Evolutionary conservation across 306 rosid genomes (phyloP).

Genomic region (Oemleria cerasiformis): DNA sequence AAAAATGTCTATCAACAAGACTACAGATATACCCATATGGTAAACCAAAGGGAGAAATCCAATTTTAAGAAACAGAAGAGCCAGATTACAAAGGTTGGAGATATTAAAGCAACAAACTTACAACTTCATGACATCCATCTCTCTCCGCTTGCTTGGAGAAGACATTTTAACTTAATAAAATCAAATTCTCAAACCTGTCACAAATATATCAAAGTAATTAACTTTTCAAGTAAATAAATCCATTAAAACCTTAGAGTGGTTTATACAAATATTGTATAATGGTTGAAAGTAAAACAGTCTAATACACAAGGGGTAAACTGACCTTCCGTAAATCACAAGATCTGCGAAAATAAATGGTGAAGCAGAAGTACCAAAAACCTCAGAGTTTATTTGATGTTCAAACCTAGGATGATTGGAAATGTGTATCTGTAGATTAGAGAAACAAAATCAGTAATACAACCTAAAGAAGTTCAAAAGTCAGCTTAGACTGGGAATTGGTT

Average conservation of each 20-base stretch:
- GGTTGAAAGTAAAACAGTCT: neutral
- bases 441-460: neutral
- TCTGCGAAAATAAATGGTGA: neutral
- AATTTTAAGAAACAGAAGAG: neutral
- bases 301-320: neutral
- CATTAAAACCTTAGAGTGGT: neutral
- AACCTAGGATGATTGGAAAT: conserved; percentile 18
- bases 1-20: conserved; percentile 4
- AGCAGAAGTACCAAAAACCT: neutral
- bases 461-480: neutral
- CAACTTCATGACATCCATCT: conserved; percentile 99
- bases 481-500: neutral
- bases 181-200: conserved; percentile 49
- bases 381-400: conserved; percentile 13
- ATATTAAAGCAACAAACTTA: conserved; percentile 37
- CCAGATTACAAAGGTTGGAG: neutral
- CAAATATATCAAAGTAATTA: conserved; percentile 17
- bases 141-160: conserved; percentile 99
- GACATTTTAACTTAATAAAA: conserved; percentile 58
- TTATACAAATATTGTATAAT: neutral
- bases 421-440: neutral
- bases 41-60: neutral
- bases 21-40: neutral
- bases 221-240: neutral
- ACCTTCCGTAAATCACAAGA: neutral